Conservation (phyloP, 257 asterid genomes). For the Primulina tabacum region DNA sequence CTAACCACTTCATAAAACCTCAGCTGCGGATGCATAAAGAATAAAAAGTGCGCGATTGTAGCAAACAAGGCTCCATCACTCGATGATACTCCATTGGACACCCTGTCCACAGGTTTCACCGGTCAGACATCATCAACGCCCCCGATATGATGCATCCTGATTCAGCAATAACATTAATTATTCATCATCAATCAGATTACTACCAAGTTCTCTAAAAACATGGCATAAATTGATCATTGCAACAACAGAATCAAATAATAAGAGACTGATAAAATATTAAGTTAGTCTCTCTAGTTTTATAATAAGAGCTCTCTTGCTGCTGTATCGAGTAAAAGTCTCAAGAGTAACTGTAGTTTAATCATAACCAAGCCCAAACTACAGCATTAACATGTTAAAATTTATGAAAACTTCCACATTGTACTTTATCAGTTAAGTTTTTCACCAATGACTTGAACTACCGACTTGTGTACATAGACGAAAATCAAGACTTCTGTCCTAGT, state of each 20-base stretch:
- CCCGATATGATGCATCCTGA: conserved; percentile 50
- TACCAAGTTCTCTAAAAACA: background rate
- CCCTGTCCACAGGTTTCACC: background rate
- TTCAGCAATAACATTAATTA: background rate
- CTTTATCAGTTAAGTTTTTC: background rate
- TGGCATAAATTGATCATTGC: background rate
- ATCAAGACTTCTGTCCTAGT: conserved; percentile 7
- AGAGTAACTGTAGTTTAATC: background rate
- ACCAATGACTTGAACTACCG: background rate
- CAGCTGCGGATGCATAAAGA: background rate
- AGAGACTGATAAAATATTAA: background rate
- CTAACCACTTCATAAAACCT: background rate
- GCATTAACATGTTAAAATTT: background rate
- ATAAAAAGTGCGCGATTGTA: background rate
- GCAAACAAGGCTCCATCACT: background rate
- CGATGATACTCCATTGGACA: background rate
- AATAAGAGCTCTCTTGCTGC: background rate
- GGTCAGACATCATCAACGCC: conserved; percentile 23
- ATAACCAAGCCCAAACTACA: background rate
- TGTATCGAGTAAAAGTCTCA: background rate
- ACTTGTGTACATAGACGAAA: background rate
- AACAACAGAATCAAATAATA: background rate
- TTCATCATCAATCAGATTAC: background rate
- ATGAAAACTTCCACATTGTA: background rate
- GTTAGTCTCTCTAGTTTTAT: background rate